Percentiles rank a stretch among this genome's conserved stretches.
Conservation (phyloP, 768 basidiomycete genomes). For the Leccinellum luteum region DNA sequence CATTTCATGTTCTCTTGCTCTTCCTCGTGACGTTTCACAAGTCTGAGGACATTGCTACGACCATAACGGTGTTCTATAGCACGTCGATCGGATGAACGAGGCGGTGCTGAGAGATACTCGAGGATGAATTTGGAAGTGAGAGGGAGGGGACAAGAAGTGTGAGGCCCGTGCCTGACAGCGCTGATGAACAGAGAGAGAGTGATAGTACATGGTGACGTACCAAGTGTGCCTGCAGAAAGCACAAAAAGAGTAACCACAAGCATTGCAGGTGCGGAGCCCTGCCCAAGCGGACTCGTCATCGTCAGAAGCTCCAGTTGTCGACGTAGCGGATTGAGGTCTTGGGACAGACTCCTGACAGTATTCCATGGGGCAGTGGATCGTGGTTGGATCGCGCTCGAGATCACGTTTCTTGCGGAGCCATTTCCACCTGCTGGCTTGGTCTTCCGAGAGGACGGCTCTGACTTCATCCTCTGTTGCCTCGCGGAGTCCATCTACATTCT, state of each 20-base stretch:
- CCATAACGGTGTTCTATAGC: conserved; percentile 67
- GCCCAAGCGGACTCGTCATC: conserved; percentile 65
- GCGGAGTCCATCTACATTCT: conserved; percentile 27
- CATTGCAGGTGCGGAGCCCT: conserved; percentile 65
- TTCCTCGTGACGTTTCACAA: conserved; percentile 66
- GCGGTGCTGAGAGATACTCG: conserved; percentile 61
- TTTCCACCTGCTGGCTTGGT: conserved; percentile 68
- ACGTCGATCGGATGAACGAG: conserved; percentile 47
- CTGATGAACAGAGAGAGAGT: conserved; percentile 4
- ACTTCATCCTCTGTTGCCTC: conserved; percentile 73
- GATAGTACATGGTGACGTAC: conserved; percentile 35
- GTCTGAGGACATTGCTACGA: conserved; percentile 50
- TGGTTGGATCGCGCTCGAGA: conserved; percentile 76
- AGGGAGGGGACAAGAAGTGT: conserved; percentile 66
- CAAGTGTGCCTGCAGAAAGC: conserved; percentile 80
- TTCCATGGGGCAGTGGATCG: conserved; percentile 76
- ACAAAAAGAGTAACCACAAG: conserved; percentile 80
- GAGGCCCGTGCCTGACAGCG: conserved; percentile 74
- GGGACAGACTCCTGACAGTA: conserved; percentile 81
- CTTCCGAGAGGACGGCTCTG: conserved; percentile 62
- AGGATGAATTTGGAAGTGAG: conserved; percentile 61
- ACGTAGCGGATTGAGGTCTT: conserved; percentile 40
- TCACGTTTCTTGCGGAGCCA: conserved; percentile 72
- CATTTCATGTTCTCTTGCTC: conserved; percentile 73
- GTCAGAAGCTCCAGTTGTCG: conserved; percentile 28